Conservation (phyloP, 2,329 filamentous ascomycete species). For the Xylariaceae sp. region DNA sequence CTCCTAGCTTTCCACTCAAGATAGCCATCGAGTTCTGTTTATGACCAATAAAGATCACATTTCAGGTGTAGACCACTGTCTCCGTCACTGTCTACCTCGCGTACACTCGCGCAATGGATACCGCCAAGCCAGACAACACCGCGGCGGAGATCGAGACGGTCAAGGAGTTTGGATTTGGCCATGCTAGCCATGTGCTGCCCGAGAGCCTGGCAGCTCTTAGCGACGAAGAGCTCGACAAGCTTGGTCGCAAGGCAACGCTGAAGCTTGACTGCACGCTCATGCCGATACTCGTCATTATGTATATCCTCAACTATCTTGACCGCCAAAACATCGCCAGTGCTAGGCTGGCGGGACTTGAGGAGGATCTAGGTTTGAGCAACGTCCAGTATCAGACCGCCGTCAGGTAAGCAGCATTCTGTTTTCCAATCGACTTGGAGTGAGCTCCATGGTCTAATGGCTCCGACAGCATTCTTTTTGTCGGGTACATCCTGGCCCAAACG, state of each 20-base stretch:
- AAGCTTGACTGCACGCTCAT: slow-evolving; percentile 29
- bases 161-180: neutral
- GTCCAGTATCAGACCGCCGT: slow-evolving; percentile 36
- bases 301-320: slow-evolving; percentile 29
- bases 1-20: no score
- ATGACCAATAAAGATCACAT: no score
- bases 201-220: slow-evolving; percentile 18
- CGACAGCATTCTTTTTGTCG: slow-evolving; percentile 24
- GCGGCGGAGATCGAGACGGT: slow-evolving; percentile 11
- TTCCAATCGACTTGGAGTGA: neutral
- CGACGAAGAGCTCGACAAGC: slow-evolving; percentile 15
- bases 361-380: slow-evolving; percentile 31
- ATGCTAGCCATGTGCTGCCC: slow-evolving; percentile 15
- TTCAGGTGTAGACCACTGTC: no score
- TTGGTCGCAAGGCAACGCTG: slow-evolving; percentile 23
- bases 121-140: slow-evolving; percentile 7
- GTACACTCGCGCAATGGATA: no score
- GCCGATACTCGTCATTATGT: slow-evolving; percentile 26
- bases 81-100: no score
- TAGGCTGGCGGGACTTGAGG: slow-evolving; percentile 31
- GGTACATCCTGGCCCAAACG: slow-evolving; percentile 38
- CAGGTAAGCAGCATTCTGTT: slow-evolving; percentile 17
- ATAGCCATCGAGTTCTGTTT: no score
- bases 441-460: neutral
- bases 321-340: slow-evolving; percentile 34